Base-by-base conservation (phyloP, 768 basidiomycete species). In the Lanmaoa pseudosensibilis region DNA sequence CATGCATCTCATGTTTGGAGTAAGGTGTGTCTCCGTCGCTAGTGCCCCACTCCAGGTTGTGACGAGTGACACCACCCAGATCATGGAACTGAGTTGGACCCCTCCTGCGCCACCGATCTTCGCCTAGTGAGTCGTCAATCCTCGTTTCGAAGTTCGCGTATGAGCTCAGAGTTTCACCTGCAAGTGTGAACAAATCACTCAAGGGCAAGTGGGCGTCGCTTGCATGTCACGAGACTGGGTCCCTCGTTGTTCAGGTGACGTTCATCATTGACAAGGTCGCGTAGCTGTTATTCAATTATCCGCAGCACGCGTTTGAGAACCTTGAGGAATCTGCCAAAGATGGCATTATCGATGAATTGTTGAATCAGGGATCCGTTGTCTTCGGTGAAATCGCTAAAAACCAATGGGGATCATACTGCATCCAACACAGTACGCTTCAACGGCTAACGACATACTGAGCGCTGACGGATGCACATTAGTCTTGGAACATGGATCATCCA, bases 1-100 rank as follows among this genome's bases (percentile, higher is more conserved):
- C 92, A 94, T 68, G 90, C 91, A 1, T 91, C 90, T 46, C 92
- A 94, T 68, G 92, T 94, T 33, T 94, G 92, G 91, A 92, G 90
- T 74, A 93, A 93, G 80, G 89, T 89, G 59, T 21, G 37, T 54
- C 54, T 15, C 8, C 7, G 16, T 55, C 61, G 25, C 19, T 43
- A 40, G 19, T 16, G 34, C 34, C 40, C 37, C 37, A 25, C 37
- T 50, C 40, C 34, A 19, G 45, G 37, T 49, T 46, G 34, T 64
- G 58, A 63, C 58, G 12, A n/a, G 41, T 38, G 3, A 23, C 30
- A 50, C 15, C 50, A 92, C 16, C 16, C 51, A 92, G 87, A 91
- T 94, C 64, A 94, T 94, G 92, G 92, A 94, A 69, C 73, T 94
- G 34, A 87, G 85, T 5, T 94, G 92, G 92, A 88, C 88, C 2